A percentile compares a stretch with the other conserved stretches of the same genome.
Evolutionary conservation across 352 stramenopile genomes (phyloP).

Genomic region (Globisporangium cylindrosporum): DNA sequence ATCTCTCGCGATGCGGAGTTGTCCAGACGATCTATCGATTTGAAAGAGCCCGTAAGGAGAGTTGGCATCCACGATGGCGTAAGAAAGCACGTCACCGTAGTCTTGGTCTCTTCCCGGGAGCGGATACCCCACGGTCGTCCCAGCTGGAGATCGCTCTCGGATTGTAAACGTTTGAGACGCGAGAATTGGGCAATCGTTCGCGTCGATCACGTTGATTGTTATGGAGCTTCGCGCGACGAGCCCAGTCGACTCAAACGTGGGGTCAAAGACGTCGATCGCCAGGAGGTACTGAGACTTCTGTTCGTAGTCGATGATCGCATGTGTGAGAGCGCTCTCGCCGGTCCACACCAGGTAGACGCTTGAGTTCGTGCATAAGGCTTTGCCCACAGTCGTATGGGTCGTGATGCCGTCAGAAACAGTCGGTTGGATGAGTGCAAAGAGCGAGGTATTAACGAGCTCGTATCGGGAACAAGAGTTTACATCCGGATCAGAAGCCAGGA

Average conservation of each 20-base stretch:
- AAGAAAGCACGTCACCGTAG: constrained; percentile 39
- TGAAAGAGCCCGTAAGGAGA: constrained; percentile 30
- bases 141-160: constrained; percentile 27
- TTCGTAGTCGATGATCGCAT: constrained; percentile 35
- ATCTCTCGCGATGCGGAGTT: constrained; percentile 35
- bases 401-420: neutral
- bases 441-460: constrained; percentile 23
- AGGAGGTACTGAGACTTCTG: constrained; percentile 29
- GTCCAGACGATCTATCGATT: constrained; percentile 45
- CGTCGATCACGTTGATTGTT: constrained; percentile 35
- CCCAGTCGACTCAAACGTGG: constrained; percentile 30
- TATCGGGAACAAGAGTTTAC: constrained; percentile 44
- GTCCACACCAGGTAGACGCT: constrained; percentile 6
- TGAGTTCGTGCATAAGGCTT: neutral
- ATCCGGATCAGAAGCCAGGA: constrained; percentile 44
- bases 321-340: neutral
- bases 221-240: constrained; percentile 25
- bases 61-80: constrained; percentile 29
- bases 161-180: constrained; percentile 35
- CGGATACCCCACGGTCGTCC: constrained; percentile 45
- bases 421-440: constrained; percentile 5
- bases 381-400: neutral
- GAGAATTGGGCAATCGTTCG: constrained; percentile 61
- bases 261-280: constrained; percentile 28
- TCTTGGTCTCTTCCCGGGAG: constrained; percentile 55